A percentile compares a stretch with the other conserved stretches of the same genome.
These are phyloP conservation scores for Trypanosoma cruzi DNA, from an alignment of 208 protist genomes.

Conservation along the genomic window DNA sequence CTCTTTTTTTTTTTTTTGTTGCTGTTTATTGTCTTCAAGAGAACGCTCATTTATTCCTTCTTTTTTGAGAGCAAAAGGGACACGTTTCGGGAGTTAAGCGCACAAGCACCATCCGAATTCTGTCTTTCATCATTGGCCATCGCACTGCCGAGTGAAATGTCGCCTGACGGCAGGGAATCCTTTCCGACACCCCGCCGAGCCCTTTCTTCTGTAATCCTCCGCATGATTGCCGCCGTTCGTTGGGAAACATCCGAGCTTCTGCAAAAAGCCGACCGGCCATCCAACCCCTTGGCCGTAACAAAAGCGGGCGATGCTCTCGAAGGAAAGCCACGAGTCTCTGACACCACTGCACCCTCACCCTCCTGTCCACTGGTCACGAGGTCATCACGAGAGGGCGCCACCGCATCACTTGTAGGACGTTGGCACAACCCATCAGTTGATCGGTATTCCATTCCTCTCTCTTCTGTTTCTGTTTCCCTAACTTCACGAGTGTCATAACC, in stretches of 20 bases:
- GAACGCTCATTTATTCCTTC: not conserved
- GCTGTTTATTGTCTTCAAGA: not conserved
- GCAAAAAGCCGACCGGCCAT: not conserved
- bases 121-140: not conserved
- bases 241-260: not conserved
- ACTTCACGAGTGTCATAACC: slow-evolving; percentile 8
- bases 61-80: not conserved
- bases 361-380: not conserved
- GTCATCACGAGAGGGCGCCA: not conserved
- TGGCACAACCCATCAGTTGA: not conserved
- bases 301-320: not conserved
- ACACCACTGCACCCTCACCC: not conserved
- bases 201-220: not conserved
- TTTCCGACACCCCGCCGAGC: not conserved
- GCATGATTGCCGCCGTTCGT: slow-evolving; percentile 6
- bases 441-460: not conserved
- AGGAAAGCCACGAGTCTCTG: not conserved
- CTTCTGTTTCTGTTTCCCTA: not conserved
- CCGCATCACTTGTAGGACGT: not conserved
- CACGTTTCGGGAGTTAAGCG: not conserved
- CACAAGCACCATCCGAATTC: not conserved
- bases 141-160: not conserved
- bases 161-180: not conserved
- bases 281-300: not conserved
- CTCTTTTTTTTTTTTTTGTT: not conserved